phyloP scores from a whole-genome alignment of 805 yeast genomes.

The Wickerhamiella nectarea region DNA sequence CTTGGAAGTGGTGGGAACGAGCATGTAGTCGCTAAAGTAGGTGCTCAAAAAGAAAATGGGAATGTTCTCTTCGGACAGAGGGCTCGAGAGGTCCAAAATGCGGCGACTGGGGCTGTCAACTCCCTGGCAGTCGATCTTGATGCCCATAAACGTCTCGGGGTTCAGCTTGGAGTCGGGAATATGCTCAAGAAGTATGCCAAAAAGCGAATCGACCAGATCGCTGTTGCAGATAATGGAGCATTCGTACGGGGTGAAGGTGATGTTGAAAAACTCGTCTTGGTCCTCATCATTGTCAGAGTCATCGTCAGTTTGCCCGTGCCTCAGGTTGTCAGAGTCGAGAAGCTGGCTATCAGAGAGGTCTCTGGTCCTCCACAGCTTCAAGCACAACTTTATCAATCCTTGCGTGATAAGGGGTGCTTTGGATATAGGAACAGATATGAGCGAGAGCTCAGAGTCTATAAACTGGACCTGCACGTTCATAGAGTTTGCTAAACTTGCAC shows the following conservation, averaged over 20 bases:
- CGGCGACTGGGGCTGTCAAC: constrained; percentile 36
- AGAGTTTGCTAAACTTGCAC: not conserved
- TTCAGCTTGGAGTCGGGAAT: not conserved
- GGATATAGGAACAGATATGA: constrained; percentile 6
- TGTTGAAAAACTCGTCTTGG: constrained; percentile 37
- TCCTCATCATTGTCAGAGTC: constrained; percentile 12
- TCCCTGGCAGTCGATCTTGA: constrained; percentile 51
- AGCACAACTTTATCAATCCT: constrained; percentile 34
- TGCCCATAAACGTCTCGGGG: constrained; percentile 34
- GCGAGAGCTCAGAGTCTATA: constrained; percentile 1
- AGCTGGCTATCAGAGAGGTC: constrained; percentile 9
- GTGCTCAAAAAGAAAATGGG: constrained; percentile 49
- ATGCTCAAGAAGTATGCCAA: constrained; percentile 30
- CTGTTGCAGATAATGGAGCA: constrained; percentile 45
- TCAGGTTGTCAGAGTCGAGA: constrained; percentile 2
- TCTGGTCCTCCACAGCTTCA: constrained; percentile 1
- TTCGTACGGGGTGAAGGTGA: constrained; percentile 50
- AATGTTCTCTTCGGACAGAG: constrained; percentile 42
- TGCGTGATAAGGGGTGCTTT: constrained; percentile 17
- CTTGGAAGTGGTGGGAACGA: constrained; percentile 38
- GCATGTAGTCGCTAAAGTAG: constrained; percentile 49
- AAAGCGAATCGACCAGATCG: constrained; percentile 27
- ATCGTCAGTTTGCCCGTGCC: not conserved
- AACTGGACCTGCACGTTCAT: constrained; percentile 12
- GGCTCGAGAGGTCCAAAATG: constrained; percentile 43